Evolutionary conservation across 345 rosid genomes (phyloP).

Genomic region (Noccaea bulbosa): DNA sequence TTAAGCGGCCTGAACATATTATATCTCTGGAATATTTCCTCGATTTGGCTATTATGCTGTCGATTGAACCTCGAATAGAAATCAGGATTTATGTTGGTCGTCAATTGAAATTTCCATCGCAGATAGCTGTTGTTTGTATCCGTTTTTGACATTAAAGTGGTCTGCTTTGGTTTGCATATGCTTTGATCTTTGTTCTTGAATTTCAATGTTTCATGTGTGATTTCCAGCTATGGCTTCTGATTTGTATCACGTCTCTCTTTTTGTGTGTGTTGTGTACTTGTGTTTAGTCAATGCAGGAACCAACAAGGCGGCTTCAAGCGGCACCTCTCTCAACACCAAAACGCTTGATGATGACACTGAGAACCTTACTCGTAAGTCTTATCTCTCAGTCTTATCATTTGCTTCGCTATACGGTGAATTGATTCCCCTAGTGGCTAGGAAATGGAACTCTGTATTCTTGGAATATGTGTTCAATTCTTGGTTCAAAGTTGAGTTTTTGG

Average conservation of each 20-base stretch:
- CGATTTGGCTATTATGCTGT: too few relatives aligned
- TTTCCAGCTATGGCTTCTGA: not conserved
- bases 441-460: slow-evolving; percentile 8
- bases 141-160: not conserved
- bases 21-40: too few relatives aligned
- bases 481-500: not conserved
- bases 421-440: not conserved
- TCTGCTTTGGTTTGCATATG: not conserved
- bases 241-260: not conserved
- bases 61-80: too few relatives aligned
- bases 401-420: not conserved
- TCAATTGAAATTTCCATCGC: slow-evolving; percentile 5
- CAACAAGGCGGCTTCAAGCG: slow-evolving; percentile 91
- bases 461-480: not conserved
- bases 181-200: not conserved
- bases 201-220: not conserved
- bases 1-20: too few relatives aligned
- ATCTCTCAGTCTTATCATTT: not conserved
- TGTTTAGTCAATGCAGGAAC: slow-evolving; percentile 77
- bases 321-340: slow-evolving; percentile 90
- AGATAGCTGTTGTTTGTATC: too few relatives aligned
- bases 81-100: not conserved
- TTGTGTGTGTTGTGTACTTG: slow-evolving; percentile 36
- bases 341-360: slow-evolving; percentile 95
- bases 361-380: slow-evolving; percentile 83